phyloP scores from a whole-genome alignment of 2,329 filamentous ascomycete species.

The Emergomyces africanus region DNA sequence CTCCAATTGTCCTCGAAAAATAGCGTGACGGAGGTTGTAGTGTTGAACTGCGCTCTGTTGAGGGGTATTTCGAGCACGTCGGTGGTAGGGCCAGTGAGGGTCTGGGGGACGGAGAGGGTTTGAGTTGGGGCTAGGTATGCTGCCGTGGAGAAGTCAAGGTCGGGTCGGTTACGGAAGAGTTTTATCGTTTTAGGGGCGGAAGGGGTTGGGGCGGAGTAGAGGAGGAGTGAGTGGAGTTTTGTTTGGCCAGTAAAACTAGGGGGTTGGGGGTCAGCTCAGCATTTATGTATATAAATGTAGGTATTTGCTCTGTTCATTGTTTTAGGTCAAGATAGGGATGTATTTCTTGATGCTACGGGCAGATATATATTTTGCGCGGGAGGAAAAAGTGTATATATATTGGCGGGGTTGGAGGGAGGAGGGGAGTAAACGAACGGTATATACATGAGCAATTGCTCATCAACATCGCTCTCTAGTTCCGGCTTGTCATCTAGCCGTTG shows the following conservation, averaged over 20 bases:
- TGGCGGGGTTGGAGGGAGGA: background rate
- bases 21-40: constrained; percentile 65
- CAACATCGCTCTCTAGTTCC: constrained; percentile 71
- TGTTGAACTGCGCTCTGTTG: constrained; percentile 77
- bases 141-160: constrained; percentile 72
- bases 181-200: constrained; percentile 72
- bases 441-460: constrained; percentile 88
- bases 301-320: background rate
- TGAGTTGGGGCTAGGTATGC: constrained; percentile 60
- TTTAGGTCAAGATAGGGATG: background rate
- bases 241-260: constrained; percentile 81
- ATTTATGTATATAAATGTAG: background rate
- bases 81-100: constrained; percentile 33
- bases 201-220: constrained; percentile 61
- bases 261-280: background rate
- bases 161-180: constrained; percentile 73
- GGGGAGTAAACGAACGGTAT: constrained; percentile 54
- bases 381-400: background rate
- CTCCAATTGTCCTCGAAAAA: constrained; percentile 91
- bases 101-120: constrained; percentile 62
- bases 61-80: constrained; percentile 82
- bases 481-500: constrained; percentile 60
- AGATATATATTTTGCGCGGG: background rate
- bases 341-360: background rate
- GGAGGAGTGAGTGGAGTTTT: constrained; percentile 76